These are phyloP conservation scores for Zea mays DNA, from an alignment of 176 grass and related monocot genomes.

Conservation along the genomic window DNA sequence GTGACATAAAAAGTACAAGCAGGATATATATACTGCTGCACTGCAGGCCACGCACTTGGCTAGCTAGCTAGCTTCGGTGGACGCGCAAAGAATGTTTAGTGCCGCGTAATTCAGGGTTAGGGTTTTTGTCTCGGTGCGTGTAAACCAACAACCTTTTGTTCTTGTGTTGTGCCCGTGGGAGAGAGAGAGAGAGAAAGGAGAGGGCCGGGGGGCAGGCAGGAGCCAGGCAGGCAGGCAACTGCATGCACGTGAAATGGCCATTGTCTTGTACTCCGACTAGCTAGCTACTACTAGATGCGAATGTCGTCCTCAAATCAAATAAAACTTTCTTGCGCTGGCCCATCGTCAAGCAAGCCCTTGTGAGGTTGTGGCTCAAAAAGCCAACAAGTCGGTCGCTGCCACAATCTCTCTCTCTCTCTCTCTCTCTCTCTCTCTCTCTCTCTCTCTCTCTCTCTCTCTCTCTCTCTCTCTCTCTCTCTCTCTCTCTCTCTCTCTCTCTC, in stretches of 20 bases:
- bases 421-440: not conserved
- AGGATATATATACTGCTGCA: not conserved
- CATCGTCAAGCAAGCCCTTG: not conserved
- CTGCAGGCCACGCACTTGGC: not conserved
- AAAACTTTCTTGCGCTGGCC: not conserved
- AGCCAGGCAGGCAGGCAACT: conserved; percentile 20
- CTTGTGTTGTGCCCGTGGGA: conserved; percentile 37
- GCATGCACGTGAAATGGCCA: conserved; percentile 53
- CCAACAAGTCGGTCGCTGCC: not conserved
- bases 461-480: not conserved
- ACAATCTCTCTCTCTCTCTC: not conserved
- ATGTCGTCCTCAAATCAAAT: not conserved
- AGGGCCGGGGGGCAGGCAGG: not conserved
- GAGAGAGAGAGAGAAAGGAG: conserved; percentile 5
- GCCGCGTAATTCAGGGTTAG: conserved; percentile 37
- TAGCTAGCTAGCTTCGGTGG: not conserved
- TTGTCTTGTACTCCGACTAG: conserved; percentile 19
- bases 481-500: not conserved
- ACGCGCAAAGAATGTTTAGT: conserved; percentile 36
- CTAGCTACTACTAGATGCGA: conserved; percentile 9
- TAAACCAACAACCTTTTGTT: conserved; percentile 29
- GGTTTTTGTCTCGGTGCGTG: conserved; percentile 45
- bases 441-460: not conserved
- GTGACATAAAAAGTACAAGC: not conserved
- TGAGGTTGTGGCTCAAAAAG: not conserved